Evolutionary conservation across 768 basidiomycete genomes (phyloP), one percentile per base, ranked within the genome.

Genomic region (Dioszegia hungarica): DNA sequence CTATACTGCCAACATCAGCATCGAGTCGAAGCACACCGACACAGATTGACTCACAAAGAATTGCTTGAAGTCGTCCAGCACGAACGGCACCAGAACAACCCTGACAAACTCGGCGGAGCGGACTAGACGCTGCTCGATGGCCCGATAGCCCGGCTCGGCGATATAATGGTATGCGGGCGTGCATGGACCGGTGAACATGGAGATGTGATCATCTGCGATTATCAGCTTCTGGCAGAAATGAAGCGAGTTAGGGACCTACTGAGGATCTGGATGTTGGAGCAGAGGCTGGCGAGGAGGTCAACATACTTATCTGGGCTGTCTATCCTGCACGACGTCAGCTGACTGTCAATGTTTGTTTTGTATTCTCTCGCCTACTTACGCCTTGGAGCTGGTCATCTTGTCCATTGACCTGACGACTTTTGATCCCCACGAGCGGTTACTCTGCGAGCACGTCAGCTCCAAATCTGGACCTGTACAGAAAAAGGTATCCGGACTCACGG

Each of bases 51-150:
- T 64, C 62, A 72, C 67, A 28, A 72, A 66, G 56, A 68, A 72
- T 43, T 68, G 67, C 54, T 72, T 72, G 53, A 64, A 57, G 45
- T 72, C 70, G 39, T 72, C 70, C 59, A 72, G 27, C 5, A 72
- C 56, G 28, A 66, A 68, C 14, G 70, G 70, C 0, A 67, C 57
- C 4, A 72, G 41, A 17, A 67, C 64, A 4, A 51, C 53, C 20
- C 62, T 56, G 34, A 72, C 57, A 45, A 68, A 72, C 27, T 72
- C 70, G 12, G 67, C 58, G 1, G 54, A 43, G 9, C 64, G 38
- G 15, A 15, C 47, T 14, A 72, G 22, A 3, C 64, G 56, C 39
- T 48, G 43, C 41, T 66, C 60, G 29, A 72, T 55, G 22, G 47
- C 57, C 8, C 55, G 33, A 47, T 59, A 62, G 9, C 41, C 31